Base-by-base conservation (phyloP, 2,329 filamentous ascomycete species). In the Penicillium griseofulvum region DNA sequence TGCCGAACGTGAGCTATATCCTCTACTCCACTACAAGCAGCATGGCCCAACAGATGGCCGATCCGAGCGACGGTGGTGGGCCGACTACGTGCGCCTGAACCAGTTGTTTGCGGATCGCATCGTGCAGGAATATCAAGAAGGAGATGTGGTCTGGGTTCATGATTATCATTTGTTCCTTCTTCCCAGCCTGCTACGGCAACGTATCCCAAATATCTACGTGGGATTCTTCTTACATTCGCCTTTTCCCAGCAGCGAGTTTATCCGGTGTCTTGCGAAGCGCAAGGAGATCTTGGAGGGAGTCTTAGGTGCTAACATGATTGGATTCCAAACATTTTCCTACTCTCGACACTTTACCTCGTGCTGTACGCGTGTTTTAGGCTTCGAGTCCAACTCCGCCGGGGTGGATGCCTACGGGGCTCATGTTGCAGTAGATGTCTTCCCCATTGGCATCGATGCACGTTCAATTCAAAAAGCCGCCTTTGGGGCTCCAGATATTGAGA, bases 271-370 rank as follows among this genome's bases (percentile, higher is more conserved):
- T 53, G 89, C 90, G 36, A 86, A 90, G 61, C 85, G 93, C 63
- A 96, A 96, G 74, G 91, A 97, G 71, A 82, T 97, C 11, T 80
- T 97, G 14, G 91, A 94, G 64, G 94, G 94, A 46, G 86, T 96
- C 44, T 80, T 97, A 39, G 92, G 93, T 17, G 85, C 93, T 53
- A 97, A 97, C 73, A 87, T 97, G 78, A 85, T 97, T 59, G 92
- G 91, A 1, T 97, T 97, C 77, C 93, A 97, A 74, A 94, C 91
- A 8, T 94, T 91, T 77, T 94, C 91, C 72, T 97, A 96, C 74
- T 93, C 92, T 14, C 86, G 92, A 24, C 93, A 97, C 73, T 97
- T 97, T 72, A 86, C 91, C 36, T 96, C 91, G 62, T 97, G 92
- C 76, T 97, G 92, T 75, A 95, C 91, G 1, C 86, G 92, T 26